Evolutionary conservation across 371 early-diverging fungal species (phyloP).

Genomic region (Nematocida major): DNA sequence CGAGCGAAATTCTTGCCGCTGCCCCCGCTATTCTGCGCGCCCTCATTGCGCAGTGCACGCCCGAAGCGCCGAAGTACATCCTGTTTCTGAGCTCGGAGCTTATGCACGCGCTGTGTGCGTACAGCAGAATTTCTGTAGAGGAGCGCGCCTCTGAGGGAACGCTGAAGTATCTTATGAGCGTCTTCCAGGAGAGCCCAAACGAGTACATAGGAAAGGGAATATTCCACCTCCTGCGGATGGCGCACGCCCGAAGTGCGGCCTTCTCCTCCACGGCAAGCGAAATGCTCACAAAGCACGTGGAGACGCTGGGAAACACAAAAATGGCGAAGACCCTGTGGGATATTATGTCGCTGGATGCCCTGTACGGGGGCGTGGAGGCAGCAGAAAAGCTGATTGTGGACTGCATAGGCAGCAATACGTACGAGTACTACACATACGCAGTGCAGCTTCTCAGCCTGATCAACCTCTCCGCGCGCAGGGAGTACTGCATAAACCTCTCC

Average conservation of each 20-base stretch:
- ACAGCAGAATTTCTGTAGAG: background rate
- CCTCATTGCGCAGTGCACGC: background rate
- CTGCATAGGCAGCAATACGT: background rate
- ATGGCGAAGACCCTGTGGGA: background rate
- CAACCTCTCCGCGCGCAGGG: background rate
- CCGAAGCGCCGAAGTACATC: background rate
- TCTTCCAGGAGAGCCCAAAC: no score
- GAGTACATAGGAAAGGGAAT: no score
- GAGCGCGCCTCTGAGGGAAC: background rate
- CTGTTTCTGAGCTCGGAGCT: background rate
- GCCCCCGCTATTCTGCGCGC: background rate
- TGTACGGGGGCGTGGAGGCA: background rate
- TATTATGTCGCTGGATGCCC: background rate
- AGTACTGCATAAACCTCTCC: background rate
- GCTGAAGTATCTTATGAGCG: background rate
- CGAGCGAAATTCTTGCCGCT: no score
- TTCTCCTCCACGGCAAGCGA: no score
- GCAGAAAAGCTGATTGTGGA: background rate
- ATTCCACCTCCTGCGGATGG: no score
- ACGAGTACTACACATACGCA: constrained; percentile 1
- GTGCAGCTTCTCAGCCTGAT: background rate
- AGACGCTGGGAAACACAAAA: no score
- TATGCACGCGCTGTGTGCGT: background rate
- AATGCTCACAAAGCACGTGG: no score
- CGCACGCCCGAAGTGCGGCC: no score